Base-by-base conservation (phyloP, 192 early-diverging fungal genomes). In the Backusella luteola region DNA sequence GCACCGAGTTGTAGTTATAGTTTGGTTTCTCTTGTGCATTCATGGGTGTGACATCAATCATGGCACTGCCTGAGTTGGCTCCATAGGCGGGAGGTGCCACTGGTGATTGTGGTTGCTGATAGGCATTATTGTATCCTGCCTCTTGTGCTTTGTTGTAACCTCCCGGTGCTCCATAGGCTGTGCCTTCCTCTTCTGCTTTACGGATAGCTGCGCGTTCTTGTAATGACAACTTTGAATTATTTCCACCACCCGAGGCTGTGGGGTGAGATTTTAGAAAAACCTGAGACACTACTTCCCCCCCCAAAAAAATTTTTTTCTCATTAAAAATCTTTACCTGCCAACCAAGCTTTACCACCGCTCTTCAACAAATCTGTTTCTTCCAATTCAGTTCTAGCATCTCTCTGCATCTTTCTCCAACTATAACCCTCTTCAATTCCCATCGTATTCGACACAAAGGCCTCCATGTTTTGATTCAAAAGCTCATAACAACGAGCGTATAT, bases 401-500 rank as follows among this genome's bases (percentile, higher is more conserved):
- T 49, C 46, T 77, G 76, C 2, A 32, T 49, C 44, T 63, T 41
- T 59, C 80, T 46, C 17, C 53, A 74, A 23, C 75, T 69, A 63
- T 68, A 81, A 0, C 80, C 80, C 52, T 81, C 76, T 42, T 69
- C 44, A 36, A 81, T 73, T 11, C 72, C 73, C 80, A 81, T 81
- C 1, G 63, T 35, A 59, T 49, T 49, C 1, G 80, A 75, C n/a
- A 75, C 29, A 67, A 81, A 78, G 14, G 74, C 69, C 4, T 75
- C 67, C 17, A 39, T 23, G 21, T 81, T 81, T 3, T 77, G 73
- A 71, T 71, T 81, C 6, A 84, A 67, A 19, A 91, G 82, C 8
- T 86, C 86, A 1, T 92, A 86, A 1, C 90, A 84, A 41, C 87
- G 84, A 8, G 83, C 85, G 41, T 87, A 83, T 73, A 98, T 78